Base-by-base conservation (phyloP, 2,329 filamentous ascomycete genomes). In the Fusarium protoensiforme region DNA sequence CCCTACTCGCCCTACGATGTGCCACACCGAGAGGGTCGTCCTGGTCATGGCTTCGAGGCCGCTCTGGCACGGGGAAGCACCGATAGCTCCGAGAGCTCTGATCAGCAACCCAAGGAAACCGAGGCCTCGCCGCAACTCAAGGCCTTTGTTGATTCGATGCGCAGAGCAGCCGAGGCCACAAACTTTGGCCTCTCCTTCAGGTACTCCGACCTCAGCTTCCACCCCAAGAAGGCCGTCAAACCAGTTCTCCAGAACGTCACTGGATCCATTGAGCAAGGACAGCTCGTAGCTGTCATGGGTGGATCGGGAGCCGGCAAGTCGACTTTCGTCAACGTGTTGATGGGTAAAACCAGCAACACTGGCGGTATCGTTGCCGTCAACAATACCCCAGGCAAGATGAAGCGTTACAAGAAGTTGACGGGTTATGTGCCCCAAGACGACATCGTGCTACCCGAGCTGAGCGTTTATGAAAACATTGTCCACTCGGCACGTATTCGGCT, bases 341-440 rank as follows among this genome's bases (percentile, higher is more conserved):
- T 90, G 88, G 89, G 89, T 14, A 90, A 90, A 78, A 83, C 81
- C 0, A 83, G 80, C 36, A 84, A 87, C 67, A 90, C 87, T 1
- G 81, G 83, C 1, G 89, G 89, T 3, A 72, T 81, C 0, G 85
- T 89, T 29, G 86, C 85, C 54, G 84, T 90, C 71, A 91, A 90
- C 69, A 86, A 85, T n/a, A 80, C 82, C 6, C 81, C 85, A 0
- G 83, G 85, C 14, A 84, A 84, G 69, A 83, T 88, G 79, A 83
- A 83, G 75, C 81, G 82, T 46, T 90, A 89, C 78, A 90, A 88
- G 78, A 89, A 90, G 76, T 81, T 90, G 65, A 89, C 91, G 29
- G 89, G 89, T 24, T 91, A 90, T 67, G 89, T 91, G 4, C 89
- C 89, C 1, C 89, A 91, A 73, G 88, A 91, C 69, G 90, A 91